Conservation (phyloP, 768 basidiomycete genomes). For the Xerocomellus amylosporus region DNA sequence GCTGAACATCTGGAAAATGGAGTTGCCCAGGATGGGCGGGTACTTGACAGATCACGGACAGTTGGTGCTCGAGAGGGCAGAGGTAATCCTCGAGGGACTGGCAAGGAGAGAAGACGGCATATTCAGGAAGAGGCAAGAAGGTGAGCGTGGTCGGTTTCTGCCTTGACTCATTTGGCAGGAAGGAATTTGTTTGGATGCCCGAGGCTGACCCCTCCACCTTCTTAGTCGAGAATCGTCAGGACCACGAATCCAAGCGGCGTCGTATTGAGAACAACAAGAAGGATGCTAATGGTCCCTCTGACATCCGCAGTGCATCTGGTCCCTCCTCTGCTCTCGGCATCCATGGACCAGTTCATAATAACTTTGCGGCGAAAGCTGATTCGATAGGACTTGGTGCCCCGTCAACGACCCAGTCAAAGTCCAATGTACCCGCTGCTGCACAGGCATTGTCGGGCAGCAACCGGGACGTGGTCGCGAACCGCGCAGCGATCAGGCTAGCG, state of each 20-base stretch:
- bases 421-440: slow-evolving; percentile 57
- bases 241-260: slow-evolving; percentile 86
- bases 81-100: slow-evolving; percentile 94
- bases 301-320: slow-evolving; percentile 29
- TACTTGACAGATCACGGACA: slow-evolving; percentile 93
- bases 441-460: slow-evolving; percentile 85
- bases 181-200: slow-evolving; percentile 4
- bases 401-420: slow-evolving; percentile 54
- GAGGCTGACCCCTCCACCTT: slow-evolving; percentile 12
- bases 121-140: slow-evolving; percentile 87
- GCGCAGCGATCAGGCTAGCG: slow-evolving; percentile 88
- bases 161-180: slow-evolving; percentile 1
- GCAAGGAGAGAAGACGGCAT: slow-evolving; percentile 96
- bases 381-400: slow-evolving; percentile 72
- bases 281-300: slow-evolving; percentile 44
- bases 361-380: slow-evolving; percentile 75
- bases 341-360: slow-evolving; percentile 40
- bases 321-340: slow-evolving; percentile 32
- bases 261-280: slow-evolving; percentile 48
- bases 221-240: slow-evolving; percentile 90
- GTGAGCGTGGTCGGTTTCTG: slow-evolving; percentile 48
- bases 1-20: slow-evolving; percentile 92
- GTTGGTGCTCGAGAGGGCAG: slow-evolving; percentile 79
- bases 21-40: slow-evolving; percentile 94
- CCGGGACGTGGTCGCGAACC: slow-evolving; percentile 85